These are phyloP conservation scores for Kalaharituber pfeilii DNA, from an alignment of 2,329 filamentous ascomycete species.

Conservation along the genomic window DNA sequence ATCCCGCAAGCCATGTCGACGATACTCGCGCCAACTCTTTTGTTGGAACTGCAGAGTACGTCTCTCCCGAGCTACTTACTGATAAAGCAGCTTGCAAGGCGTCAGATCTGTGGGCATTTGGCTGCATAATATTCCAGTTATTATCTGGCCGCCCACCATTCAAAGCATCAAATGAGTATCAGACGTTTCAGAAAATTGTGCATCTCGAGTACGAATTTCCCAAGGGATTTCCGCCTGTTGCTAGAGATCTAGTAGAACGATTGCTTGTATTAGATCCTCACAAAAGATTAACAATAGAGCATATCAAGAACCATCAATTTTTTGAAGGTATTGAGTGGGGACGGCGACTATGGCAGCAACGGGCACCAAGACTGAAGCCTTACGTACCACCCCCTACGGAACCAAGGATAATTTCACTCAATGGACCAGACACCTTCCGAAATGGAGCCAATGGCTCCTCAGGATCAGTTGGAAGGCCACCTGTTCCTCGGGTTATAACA, in stretches of 20 bases:
- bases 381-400: slow-evolving; percentile 65
- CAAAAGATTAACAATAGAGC: slow-evolving; percentile 72
- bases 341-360: slow-evolving; percentile 69
- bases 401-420: slow-evolving; percentile 55
- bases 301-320: slow-evolving; percentile 92
- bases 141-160: slow-evolving; percentile 92
- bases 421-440: slow-evolving; percentile 32
- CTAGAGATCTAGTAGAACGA: slow-evolving; percentile 76
- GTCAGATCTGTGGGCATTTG: slow-evolving; percentile 95
- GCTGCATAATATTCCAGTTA: slow-evolving; percentile 93
- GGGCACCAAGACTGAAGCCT: slow-evolving; percentile 69
- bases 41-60: slow-evolving; percentile 93
- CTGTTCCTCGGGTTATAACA: slow-evolving; percentile 69
- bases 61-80: slow-evolving; percentile 89
- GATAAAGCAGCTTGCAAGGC: slow-evolving; percentile 96
- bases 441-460: slow-evolving; percentile 24
- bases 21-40: slow-evolving; percentile 76
- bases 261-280: slow-evolving; percentile 77
- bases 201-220: slow-evolving; percentile 88
- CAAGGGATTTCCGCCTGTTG: slow-evolving; percentile 65
- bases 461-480: slow-evolving; percentile 33
- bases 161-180: slow-evolving; percentile 87
- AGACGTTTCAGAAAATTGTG: slow-evolving; percentile 97
- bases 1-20: slow-evolving; percentile 38
- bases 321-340: slow-evolving; percentile 80